These are phyloP conservation scores for Sugiyamaella floridensis DNA, from an alignment of 805 yeast genomes.

Conservation along the genomic window DNA sequence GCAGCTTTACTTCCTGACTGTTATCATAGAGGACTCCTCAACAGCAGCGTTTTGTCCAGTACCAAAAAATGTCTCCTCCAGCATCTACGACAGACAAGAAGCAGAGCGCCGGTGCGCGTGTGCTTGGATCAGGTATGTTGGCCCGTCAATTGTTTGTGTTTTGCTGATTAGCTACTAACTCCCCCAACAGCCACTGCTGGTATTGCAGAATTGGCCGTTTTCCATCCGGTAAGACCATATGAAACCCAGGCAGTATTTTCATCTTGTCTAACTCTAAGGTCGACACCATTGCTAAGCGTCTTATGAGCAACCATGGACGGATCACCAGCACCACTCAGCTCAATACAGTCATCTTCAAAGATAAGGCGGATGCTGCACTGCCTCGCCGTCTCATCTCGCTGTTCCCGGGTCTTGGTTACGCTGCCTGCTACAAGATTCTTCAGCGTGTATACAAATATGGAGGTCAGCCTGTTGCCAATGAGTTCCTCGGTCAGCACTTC, in stretches of 20 bases:
- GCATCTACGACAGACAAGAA: conserved; percentile 45
- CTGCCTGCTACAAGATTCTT: conserved; percentile 91
- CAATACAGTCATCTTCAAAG: conserved; percentile 81
- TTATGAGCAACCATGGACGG: conserved; percentile 81
- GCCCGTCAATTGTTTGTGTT: not conserved
- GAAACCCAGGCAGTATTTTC: conserved; percentile 7
- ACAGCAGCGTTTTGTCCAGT: not conserved
- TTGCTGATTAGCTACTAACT: not conserved
- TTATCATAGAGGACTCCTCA: not conserved
- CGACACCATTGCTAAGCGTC: conserved; percentile 93
- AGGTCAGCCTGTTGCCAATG: conserved; percentile 98
- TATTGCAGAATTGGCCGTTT: conserved; percentile 89
- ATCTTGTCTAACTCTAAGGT: conserved; percentile 29
- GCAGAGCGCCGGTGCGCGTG: conserved; percentile 84
- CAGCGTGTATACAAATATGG: conserved; percentile 99
- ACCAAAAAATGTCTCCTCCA: conserved; percentile 22
- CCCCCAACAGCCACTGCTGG: conserved; percentile 89
- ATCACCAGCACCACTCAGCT: conserved; percentile 59
- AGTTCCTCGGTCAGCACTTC: conserved; percentile 72
- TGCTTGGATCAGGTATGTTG: conserved; percentile 65
- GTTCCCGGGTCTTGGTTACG: conserved; percentile 97
- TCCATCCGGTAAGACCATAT: conserved; percentile 64
- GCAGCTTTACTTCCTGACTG: not conserved
- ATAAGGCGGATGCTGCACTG: conserved; percentile 65
- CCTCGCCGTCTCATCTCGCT: conserved; percentile 69